Percentiles rank a stretch among this genome's conserved stretches.
These are phyloP conservation scores for Fomitopsis schrenkii DNA, from an alignment of 1,284 basidiomycete species.

Conservation along the genomic window DNA sequence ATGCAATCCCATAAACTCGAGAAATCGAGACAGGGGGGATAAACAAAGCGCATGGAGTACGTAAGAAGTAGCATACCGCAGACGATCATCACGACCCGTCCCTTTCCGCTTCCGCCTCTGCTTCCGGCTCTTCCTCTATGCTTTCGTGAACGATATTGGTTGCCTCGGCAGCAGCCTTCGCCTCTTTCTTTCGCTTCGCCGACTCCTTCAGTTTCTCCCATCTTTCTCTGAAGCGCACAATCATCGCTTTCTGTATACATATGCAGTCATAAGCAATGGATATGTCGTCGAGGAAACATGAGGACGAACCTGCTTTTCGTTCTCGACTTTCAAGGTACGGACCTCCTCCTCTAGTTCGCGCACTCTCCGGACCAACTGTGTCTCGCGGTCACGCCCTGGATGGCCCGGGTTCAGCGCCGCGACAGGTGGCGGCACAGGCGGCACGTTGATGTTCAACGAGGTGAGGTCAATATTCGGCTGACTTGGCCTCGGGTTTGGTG, in stretches of 20 bases:
- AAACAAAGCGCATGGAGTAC: neutral
- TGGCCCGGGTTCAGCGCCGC: slow-evolving; percentile 44
- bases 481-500: slow-evolving; percentile 36
- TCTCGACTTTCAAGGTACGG: slow-evolving; percentile 58
- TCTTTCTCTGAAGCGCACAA: slow-evolving; percentile 78
- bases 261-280: neutral
- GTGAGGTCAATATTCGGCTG: slow-evolving; percentile 43
- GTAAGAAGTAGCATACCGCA: neutral
- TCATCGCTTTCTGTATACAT: slow-evolving; percentile 68
- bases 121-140: slow-evolving; percentile 77
- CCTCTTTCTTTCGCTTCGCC: slow-evolving; percentile 82
- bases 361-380: slow-evolving; percentile 61
- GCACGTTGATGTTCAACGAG: slow-evolving; percentile 51
- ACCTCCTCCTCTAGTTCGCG: slow-evolving; percentile 81
- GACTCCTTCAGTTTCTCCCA: slow-evolving; percentile 89
- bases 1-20: no score
- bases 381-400: slow-evolving; percentile 52
- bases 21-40: no score
- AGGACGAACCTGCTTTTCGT: slow-evolving; percentile 72
- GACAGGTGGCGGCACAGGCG: slow-evolving; percentile 43
- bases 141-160: slow-evolving; percentile 50
- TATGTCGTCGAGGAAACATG: slow-evolving; percentile 9
- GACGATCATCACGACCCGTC: slow-evolving; percentile 13
- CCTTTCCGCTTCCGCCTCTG: slow-evolving; percentile 59
- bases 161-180: slow-evolving; percentile 56